These are phyloP conservation scores for Calonectria pauciramosa DNA, from an alignment of 2,329 filamentous ascomycete species.

Conservation along the genomic window DNA sequence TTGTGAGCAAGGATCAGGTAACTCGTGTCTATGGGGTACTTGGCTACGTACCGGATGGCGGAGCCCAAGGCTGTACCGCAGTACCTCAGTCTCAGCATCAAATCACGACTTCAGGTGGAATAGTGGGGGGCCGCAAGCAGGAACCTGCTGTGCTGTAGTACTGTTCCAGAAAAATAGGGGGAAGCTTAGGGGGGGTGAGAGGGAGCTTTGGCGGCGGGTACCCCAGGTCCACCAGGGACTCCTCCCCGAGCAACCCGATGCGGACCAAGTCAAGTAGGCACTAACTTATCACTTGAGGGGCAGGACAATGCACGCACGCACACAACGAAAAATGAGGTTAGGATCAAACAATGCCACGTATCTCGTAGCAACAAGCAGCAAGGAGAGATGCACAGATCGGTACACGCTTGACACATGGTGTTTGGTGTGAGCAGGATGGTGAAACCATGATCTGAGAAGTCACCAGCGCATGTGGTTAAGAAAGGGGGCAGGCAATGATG, in stretches of 20 bases:
- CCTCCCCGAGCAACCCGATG: constrained; percentile 16
- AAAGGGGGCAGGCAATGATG: not conserved
- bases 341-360: constrained; percentile 26
- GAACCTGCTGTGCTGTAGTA: constrained; percentile 34
- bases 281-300: constrained; percentile 9
- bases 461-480: not conserved
- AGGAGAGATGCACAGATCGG: not conserved
- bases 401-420: not conserved
- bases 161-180: constrained; percentile 47
- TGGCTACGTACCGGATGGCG: constrained; percentile 6
- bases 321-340: constrained; percentile 15
- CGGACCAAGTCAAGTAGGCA: constrained; percentile 10
- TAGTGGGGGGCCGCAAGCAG: constrained; percentile 31
- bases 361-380: not conserved
- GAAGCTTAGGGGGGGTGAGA: constrained; percentile 3
- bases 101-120: constrained; percentile 31
- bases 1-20: constrained; percentile 22
- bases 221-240: constrained; percentile 19
- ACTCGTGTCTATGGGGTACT: constrained; percentile 16
- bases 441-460: not conserved
- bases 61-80: not conserved
- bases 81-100: not conserved
- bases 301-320: constrained; percentile 11
- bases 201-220: constrained; percentile 15
- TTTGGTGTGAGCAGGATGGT: not conserved